A percentile compares a stretch with the other conserved stretches of the same genome.
These are phyloP conservation scores for Debaryomyces robertsiae DNA, from an alignment of 1,139 yeast genomes.

Conservation along the genomic window DNA sequence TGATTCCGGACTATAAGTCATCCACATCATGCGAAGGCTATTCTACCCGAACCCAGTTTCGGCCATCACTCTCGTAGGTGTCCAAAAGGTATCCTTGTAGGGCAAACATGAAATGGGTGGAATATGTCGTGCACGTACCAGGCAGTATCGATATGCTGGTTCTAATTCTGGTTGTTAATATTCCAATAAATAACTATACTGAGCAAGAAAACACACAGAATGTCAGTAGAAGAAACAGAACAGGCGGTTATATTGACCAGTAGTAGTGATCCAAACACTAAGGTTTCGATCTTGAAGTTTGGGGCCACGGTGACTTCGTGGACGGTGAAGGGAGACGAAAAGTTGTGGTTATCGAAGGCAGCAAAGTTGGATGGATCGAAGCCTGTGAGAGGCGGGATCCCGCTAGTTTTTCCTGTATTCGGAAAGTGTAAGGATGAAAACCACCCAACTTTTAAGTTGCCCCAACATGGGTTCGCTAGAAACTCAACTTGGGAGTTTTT, in stretches of 20 bases:
- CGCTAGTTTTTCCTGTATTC: slow-evolving; percentile 92
- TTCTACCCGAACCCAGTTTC: too few relatives aligned
- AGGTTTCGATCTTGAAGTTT: slow-evolving; percentile 68
- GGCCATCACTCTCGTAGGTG: too few relatives aligned
- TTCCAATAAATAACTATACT: too few relatives aligned
- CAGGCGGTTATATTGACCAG: slow-evolving; percentile 63
- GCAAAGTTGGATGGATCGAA: slow-evolving; percentile 88
- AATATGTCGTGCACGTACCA: too few relatives aligned
- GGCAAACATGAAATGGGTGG: too few relatives aligned
- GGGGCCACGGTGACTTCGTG: slow-evolving; percentile 92
- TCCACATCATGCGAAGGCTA: too few relatives aligned
- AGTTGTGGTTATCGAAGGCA: slow-evolving; percentile 61
- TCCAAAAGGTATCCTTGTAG: too few relatives aligned
- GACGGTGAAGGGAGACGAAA: slow-evolving; percentile 69
- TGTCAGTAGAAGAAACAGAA: slow-evolving; percentile 67
- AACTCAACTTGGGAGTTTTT: slow-evolving; percentile 88
- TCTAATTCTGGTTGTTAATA: too few relatives aligned
- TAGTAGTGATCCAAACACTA: slow-evolving; percentile 54
- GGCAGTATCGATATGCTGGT: too few relatives aligned
- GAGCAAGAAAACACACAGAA: slow-evolving; percentile 17
- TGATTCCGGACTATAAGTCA: too few relatives aligned
- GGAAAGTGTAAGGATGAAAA: slow-evolving; percentile 59
- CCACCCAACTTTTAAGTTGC: slow-evolving; percentile 54
- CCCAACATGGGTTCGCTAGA: slow-evolving; percentile 97
- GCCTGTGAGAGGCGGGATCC: slow-evolving; percentile 97